Percentiles rank a stretch among this genome's conserved stretches.
These are phyloP conservation scores for Maudiozyma bulderi DNA, from an alignment of 805 yeast genomes.

Conservation along the genomic window DNA sequence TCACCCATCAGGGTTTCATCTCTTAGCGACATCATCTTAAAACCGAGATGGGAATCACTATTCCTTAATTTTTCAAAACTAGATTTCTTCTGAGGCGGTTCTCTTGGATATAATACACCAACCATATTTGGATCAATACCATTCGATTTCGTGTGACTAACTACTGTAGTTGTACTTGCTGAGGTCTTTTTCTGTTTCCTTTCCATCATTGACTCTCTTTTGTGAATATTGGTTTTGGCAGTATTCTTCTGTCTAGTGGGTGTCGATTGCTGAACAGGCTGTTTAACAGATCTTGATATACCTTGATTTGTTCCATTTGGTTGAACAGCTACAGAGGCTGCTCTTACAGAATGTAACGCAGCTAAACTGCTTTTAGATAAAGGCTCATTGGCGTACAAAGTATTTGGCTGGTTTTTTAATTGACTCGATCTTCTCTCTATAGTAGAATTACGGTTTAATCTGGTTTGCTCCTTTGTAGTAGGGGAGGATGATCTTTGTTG, in stretches of 20 bases:
- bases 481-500: slow-evolving; percentile 10
- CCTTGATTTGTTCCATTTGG: not conserved
- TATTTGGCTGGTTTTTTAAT: not conserved
- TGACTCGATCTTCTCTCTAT: not conserved
- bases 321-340: not conserved
- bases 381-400: not conserved
- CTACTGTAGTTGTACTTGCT: slow-evolving; percentile 10
- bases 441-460: slow-evolving; percentile 9
- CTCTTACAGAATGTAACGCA: not conserved
- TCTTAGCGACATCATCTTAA: slow-evolving; percentile 31
- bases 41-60: slow-evolving; percentile 28
- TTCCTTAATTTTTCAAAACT: slow-evolving; percentile 45
- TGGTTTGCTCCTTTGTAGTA: slow-evolving; percentile 7
- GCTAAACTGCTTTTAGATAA: not conserved
- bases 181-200: not conserved
- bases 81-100: slow-evolving; percentile 36
- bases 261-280: too few relatives aligned
- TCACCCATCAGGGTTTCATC: slow-evolving; percentile 12
- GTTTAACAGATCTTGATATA: too few relatives aligned
- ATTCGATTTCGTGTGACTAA: slow-evolving; percentile 8
- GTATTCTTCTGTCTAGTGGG: not conserved
- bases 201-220: not conserved
- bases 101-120: slow-evolving; percentile 28
- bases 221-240: not conserved
- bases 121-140: slow-evolving; percentile 5